Evolutionary conservation across 2,329 filamentous ascomycete species (phyloP).

Genomic region (Scytalidium sp.): DNA sequence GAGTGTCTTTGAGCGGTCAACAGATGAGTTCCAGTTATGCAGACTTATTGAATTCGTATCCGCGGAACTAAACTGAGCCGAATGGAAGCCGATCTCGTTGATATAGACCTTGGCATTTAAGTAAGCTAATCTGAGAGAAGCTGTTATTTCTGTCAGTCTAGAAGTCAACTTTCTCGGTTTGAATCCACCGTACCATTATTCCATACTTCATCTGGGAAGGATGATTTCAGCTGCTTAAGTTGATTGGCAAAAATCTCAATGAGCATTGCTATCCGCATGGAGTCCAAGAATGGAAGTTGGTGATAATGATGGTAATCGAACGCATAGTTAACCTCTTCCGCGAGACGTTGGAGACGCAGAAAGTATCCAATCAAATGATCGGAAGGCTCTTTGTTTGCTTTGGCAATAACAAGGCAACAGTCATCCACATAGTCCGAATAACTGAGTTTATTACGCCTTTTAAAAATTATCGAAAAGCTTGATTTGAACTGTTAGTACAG

Average conservation of each 20-base stretch:
- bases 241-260: conserved; percentile 20
- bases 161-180: not conserved
- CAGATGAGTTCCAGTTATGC: not conserved
- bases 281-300: conserved; percentile 15
- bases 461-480: conserved; percentile 21
- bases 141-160: conserved; percentile 4
- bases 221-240: conserved; percentile 17
- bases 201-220: conserved; percentile 18
- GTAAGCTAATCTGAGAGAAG: conserved; percentile 11
- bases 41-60: not conserved
- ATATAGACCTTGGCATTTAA: conserved; percentile 17
- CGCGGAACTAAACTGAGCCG: not conserved
- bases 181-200: conserved; percentile 16
- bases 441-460: conserved; percentile 22
- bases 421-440: conserved; percentile 20
- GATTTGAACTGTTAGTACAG: not conserved
- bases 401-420: conserved; percentile 17
- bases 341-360: conserved; percentile 20
- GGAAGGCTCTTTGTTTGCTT: conserved; percentile 14
- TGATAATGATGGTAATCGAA: conserved; percentile 22
- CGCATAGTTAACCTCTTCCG: conserved; percentile 22
- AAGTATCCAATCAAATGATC: conserved; percentile 22
- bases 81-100: conserved; percentile 23
- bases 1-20: not conserved
- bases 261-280: conserved; percentile 20